Evolutionary conservation across 2,329 filamentous ascomycete genomes (phyloP), one percentile per base, ranked within the genome.

Genomic region (Arthrobotrys sphaeroides): DNA sequence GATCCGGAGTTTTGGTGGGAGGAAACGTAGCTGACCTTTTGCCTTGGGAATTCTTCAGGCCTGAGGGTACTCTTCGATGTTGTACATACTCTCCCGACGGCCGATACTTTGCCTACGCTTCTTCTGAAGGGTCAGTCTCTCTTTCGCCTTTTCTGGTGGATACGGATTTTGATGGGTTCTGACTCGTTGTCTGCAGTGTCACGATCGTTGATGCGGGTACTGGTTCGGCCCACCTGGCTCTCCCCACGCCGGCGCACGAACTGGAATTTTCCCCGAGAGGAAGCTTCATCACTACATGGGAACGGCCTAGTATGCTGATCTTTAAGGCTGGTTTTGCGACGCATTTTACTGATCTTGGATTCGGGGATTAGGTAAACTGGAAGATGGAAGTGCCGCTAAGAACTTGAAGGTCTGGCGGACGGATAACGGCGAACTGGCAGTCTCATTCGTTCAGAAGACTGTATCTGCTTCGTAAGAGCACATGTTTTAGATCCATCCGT

Each of bases 331-430:
- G 13, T 43, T 5, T n/a, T n/a, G n/a, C 1, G 7, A 12, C 4
- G n/a, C 18, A 22, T 43, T 43, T 26, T 22, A 22, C 31, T 66
- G 22, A 70, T 22, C 5, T 1, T 33, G 26, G 16, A 16, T 26
- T 22, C 33, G 13, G 12, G n/a, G 51, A 9, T 61, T 42, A 80
- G 87, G 88, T 78, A 98, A 98, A 85, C 94, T 98, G 81, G 94
- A 94, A 81, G 90, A 91, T 75, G 95, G 95, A 69, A 93, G 97
- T 83, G 93, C 95, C 49, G 90, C 89, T 79, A 97, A 97, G 88
- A 99, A 99, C 82, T 86, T 99, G 78, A 98, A 97, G 87, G 90
- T 99, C 80, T 99, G 95, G 95, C 89, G 90, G 82, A 93, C 92
- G 36, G 89, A 91, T 6, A 82, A 86, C 10, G 84, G 88, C 51